Evolutionary conservation across 1,284 basidiomycete genomes (phyloP), one percentile per base, ranked within the genome.

Genomic region (Sphagnurus paluster): DNA sequence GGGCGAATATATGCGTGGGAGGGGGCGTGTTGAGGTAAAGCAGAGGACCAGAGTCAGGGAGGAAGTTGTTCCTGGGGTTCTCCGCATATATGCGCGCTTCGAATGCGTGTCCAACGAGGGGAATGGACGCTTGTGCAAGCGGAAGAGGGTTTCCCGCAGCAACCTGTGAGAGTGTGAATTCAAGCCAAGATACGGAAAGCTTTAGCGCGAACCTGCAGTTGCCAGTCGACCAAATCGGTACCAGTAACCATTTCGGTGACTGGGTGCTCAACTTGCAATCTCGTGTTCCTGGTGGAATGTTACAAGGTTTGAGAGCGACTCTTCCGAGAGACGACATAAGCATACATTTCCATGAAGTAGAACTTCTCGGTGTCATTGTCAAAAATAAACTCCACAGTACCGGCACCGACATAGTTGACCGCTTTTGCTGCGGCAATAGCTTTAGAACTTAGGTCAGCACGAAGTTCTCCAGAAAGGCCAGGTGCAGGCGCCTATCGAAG

Each of bases 21-120:
- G 69, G 63, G 2, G 87, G 88, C 0, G 87, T 90, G 0, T 87
- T 85, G 39, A 94, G 79, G 65, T 94, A 89, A 8, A 90, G 67
- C 3, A 97, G 74, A 5, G 75, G 74, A 1, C 94, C 94, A 14
- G 91, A 93, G 61, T 97, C 94, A 1, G 94, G 94, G 4, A 97
- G 76, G 72, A 97, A 98, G 63, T 90, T 82, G 62, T 90, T 91
- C 57, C 91, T 77, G n/a, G 93, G 93, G 57, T 94, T 91, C 67
- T 98, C 94, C 5, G 94, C 95, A 63, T 98, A 98, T 56, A 98
- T 95, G n/a, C 94, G 83, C 10, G 93, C 93, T 69, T 97, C 94
- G 57, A 97, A 97, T 0, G 94, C 90, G 58, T 97, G 93, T 2
- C 95, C 94, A 3, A 90, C 80, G 45, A 92, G 84, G 14, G 87